phyloP scores from a whole-genome alignment of 768 basidiomycete genomes.

The Termitomyces titanicus region DNA sequence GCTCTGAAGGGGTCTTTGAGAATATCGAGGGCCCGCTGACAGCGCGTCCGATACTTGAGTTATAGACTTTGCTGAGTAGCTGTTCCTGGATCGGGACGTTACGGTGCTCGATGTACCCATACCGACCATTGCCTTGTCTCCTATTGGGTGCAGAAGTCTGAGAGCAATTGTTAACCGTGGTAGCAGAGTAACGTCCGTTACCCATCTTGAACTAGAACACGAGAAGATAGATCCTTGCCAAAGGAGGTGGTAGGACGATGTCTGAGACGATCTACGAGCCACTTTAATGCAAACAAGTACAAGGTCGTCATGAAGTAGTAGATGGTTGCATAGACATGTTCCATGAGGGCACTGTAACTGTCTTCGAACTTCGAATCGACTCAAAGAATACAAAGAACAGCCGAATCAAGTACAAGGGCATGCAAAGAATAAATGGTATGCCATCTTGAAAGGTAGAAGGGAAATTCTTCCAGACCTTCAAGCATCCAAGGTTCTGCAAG shows the following conservation, averaged over 20 bases:
- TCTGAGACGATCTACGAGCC: neutral
- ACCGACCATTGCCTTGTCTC: neutral
- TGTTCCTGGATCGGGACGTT: constrained; percentile 1
- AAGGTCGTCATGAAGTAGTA: constrained; percentile 5
- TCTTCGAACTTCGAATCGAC: neutral
- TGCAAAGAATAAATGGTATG: neutral
- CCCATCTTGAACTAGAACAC: neutral
- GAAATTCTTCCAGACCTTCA: too few species aligned
- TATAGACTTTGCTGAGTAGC: neutral
- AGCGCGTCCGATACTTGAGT: neutral
- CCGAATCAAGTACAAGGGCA: constrained; percentile 3
- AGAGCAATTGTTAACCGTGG: neutral
- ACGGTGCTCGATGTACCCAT: neutral
- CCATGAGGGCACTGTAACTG: neutral
- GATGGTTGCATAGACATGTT: neutral
- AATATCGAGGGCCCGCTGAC: neutral
- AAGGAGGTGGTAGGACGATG: neutral
- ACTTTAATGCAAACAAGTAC: neutral
- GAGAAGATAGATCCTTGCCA: neutral
- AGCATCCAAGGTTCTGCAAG: too few species aligned
- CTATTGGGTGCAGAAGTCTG: neutral
- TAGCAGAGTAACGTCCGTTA: neutral
- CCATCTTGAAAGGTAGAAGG: too few species aligned
- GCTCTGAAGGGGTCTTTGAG: neutral
- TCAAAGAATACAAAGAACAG: neutral